Conservation (phyloP, 257 asterid genomes). For the Solanum raphanifolium region DNA sequence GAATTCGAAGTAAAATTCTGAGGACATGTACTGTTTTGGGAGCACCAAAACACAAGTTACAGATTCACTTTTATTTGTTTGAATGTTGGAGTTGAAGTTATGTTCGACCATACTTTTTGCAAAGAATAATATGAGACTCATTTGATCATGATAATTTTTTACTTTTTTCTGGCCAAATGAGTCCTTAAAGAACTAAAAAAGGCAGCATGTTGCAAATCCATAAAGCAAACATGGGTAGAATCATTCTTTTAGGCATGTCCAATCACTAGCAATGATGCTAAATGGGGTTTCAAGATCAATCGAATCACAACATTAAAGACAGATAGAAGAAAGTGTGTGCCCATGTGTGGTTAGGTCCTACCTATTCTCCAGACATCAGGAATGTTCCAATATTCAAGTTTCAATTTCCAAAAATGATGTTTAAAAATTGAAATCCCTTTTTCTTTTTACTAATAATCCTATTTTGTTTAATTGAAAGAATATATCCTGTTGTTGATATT, state of each 20-base stretch:
- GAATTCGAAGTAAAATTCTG: neutral
- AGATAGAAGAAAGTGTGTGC: neutral
- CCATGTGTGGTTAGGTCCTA: conserved; percentile 57
- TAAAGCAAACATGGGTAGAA: conserved; percentile 10
- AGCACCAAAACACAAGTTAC: neutral
- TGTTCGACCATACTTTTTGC: neutral
- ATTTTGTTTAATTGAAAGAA: neutral
- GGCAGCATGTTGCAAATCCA: conserved; percentile 1
- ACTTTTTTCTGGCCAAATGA: neutral
- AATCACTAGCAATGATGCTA: conserved; percentile 35
- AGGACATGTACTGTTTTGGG: neutral
- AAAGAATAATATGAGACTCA: neutral
- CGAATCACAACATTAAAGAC: conserved; percentile 1
- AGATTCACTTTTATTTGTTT: neutral
- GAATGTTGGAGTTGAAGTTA: neutral
- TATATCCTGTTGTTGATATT: neutral
- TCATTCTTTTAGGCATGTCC: conserved; percentile 11
- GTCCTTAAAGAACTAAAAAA: neutral
- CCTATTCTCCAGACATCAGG: conserved; percentile 18
- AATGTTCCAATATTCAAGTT: neutral
- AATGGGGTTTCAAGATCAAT: conserved; percentile 9
- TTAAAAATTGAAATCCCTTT: neutral
- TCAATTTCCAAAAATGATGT: neutral
- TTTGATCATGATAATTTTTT: neutral
- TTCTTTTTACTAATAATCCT: neutral